Evolutionary conservation across 2,329 filamentous ascomycete genomes (phyloP), one percentile per base, ranked within the genome.

Genomic region (Endoconidiophora polonica): DNA sequence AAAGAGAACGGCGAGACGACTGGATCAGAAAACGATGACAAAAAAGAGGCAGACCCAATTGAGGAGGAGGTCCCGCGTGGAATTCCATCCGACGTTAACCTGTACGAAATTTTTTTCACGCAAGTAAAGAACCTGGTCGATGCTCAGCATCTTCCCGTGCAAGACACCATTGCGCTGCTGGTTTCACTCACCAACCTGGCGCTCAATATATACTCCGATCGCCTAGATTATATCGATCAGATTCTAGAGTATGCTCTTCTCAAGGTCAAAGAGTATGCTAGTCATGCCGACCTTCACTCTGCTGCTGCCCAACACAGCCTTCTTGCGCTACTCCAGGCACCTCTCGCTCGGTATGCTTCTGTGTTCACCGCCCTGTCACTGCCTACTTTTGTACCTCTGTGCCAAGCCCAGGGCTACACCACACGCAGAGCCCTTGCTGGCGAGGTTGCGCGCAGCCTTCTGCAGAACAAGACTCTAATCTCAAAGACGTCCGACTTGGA

Each of bases 101-200:
- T 98, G 22, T 96, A 96, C 63, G 88, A 96, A 65, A 86, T 96
- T 53, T 98, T 96, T 71, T 94, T 96, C 60, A 82, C 87, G 47
- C 91, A 96, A 64, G 91, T 96, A 55, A 83, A 93, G 61, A 88
- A 90, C 59, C 71, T 98, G 47, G 88, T 96, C 55, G 90, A 87
- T 65, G 85, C 84, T 48, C 86, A 95, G 60, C 81, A 86, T 57
- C 72, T 98, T 48, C 83, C 88, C 1, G 90, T 98, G 56, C 87
- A 94, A 63, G 93, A 98, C 62, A 94, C 85, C 16, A 91, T 94
- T 58, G 91, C 88, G 7, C 69, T 98, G 40, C 72, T 96, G 42
- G 90, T 94, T n/a, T 98, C 91, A 3, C 72, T 98, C 39, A 81
- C 83, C 38, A 96, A 96, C 58, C 76, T 98, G 51, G 87, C 93